phyloP scores from a whole-genome alignment of 83 land plant species.

The Picea abies region DNA sequence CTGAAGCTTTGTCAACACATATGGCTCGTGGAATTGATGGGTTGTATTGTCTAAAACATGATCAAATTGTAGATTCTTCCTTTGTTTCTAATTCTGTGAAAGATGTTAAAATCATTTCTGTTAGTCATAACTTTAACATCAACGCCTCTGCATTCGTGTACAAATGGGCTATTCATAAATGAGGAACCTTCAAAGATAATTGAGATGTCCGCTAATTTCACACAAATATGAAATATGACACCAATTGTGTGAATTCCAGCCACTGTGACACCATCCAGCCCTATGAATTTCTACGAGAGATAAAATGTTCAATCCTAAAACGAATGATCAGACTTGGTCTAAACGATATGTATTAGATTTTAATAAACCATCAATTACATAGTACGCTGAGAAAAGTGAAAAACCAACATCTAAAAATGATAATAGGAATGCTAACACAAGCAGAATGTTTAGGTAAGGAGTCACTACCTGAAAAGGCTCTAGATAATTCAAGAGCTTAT shows the following conservation, averaged over 20 bases:
- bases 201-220: not conserved
- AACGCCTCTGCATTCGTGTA: not conserved
- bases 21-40: not conserved
- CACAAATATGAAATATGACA: not conserved
- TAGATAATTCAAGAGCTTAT: too few species aligned
- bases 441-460: too few species aligned
- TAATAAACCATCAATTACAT: too few species aligned
- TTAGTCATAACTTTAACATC: not conserved
- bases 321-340: not conserved
- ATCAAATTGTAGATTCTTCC: too few species aligned
- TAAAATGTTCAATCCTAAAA: not conserved
- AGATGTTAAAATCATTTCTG: not conserved
- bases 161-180: not conserved
- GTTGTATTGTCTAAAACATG: too few species aligned
- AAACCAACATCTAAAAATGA: too few species aligned
- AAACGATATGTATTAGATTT: too few species aligned
- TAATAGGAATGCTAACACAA: too few species aligned
- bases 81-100: not conserved
- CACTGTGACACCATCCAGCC: not conserved
- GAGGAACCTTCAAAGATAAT: not conserved
- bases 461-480: too few species aligned
- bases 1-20: not conserved
- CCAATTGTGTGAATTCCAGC: not conserved
- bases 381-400: too few species aligned
- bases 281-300: not conserved